Conservation (phyloP, 352 stramenopile species). For the Phytophthora meadii region DNA sequence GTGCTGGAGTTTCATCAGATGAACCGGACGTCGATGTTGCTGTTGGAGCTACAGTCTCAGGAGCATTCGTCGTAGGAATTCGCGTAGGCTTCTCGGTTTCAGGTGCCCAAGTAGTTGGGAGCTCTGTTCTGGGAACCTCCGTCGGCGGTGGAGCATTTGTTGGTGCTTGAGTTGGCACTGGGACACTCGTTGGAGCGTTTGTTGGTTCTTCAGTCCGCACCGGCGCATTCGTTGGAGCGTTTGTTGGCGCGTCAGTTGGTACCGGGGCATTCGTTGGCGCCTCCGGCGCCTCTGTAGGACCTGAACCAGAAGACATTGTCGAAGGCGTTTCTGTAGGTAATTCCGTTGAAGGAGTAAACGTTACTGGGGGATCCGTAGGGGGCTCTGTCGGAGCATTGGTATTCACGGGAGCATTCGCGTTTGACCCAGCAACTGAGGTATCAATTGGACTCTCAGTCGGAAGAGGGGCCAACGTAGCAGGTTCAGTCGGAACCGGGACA, state of each 20-base stretch:
- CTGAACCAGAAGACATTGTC: slow-evolving; percentile 2
- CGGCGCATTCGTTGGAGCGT: not conserved
- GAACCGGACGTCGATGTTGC: slow-evolving; percentile 21
- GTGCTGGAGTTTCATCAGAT: slow-evolving; percentile 5
- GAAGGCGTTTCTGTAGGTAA: slow-evolving; percentile 1
- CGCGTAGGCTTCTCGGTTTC: not conserved
- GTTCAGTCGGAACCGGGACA: slow-evolving; percentile 4
- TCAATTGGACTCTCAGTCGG: not conserved
- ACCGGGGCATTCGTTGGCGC: not conserved
- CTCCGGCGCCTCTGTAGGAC: slow-evolving; percentile 4
- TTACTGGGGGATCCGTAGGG: not conserved
- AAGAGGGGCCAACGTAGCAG: not conserved
- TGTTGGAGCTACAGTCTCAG: slow-evolving; percentile 14
- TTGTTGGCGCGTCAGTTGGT: slow-evolving; percentile 1
- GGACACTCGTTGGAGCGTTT: not conserved
- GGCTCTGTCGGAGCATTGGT: slow-evolving; percentile 14
- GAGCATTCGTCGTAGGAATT: slow-evolving; percentile 10
- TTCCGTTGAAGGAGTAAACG: not conserved
- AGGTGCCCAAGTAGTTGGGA: slow-evolving; percentile 9
- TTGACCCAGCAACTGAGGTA: slow-evolving; percentile 7
- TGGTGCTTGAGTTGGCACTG: slow-evolving; percentile 4
- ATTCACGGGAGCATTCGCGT: slow-evolving; percentile 3
- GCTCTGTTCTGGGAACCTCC: slow-evolving; percentile 7
- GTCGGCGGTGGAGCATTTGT: slow-evolving; percentile 11
- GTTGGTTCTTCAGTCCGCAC: slow-evolving; percentile 13